These are phyloP conservation scores for Epicoccum nigrum DNA, from an alignment of 2,329 filamentous ascomycete species.

Conservation along the genomic window DNA sequence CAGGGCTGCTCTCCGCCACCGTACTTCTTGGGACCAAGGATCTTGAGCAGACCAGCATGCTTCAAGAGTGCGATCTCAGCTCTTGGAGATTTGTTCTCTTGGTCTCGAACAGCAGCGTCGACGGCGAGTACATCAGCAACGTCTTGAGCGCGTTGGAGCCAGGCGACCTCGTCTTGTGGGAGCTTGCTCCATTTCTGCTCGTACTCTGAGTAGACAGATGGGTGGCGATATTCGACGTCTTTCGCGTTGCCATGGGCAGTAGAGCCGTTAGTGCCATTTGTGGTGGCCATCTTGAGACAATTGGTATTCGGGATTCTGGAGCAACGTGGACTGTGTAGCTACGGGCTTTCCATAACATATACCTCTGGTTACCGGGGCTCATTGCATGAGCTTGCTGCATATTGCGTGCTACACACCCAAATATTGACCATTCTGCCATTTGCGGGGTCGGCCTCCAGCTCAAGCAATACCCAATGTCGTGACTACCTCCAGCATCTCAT, in stretches of 20 bases:
- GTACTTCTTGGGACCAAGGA: constrained; percentile 58
- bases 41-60: constrained; percentile 56
- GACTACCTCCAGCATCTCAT: not conserved
- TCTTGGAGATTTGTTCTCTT: constrained; percentile 59
- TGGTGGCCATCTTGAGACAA: constrained; percentile 10
- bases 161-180: constrained; percentile 51
- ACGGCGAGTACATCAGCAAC: constrained; percentile 57
- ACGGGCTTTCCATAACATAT: not conserved
- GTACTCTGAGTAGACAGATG: constrained; percentile 50
- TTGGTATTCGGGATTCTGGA: not conserved
- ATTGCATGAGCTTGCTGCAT: constrained; percentile 5
- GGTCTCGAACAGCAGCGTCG: constrained; percentile 57
- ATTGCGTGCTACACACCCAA: constrained; percentile 16
- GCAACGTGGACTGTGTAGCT: not conserved
- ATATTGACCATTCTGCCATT: constrained; percentile 4
- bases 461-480: not conserved
- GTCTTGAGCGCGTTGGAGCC: constrained; percentile 57
- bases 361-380: too few relatives aligned
- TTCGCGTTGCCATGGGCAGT: constrained; percentile 20
- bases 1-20: constrained; percentile 61
- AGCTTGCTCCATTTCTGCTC: constrained; percentile 46
- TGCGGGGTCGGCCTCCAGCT: not conserved
- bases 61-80: constrained; percentile 61
- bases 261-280: constrained; percentile 19
- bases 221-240: constrained; percentile 37